Evolutionary conservation across 164 flowering plant genomes (phyloP).

Genomic region (Aristolochia contorta): DNA sequence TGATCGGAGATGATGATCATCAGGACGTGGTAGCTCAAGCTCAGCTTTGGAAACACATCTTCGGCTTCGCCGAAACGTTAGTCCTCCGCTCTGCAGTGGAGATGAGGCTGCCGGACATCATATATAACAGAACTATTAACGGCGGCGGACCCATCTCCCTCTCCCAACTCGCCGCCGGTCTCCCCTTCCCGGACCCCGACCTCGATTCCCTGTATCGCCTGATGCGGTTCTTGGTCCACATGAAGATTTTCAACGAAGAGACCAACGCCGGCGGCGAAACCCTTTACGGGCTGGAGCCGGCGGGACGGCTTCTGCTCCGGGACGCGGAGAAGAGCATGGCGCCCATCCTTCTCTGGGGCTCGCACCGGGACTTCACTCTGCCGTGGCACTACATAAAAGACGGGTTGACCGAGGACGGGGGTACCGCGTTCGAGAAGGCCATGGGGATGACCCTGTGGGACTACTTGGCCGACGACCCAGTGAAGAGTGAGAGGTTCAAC

Average conservation of each 20-base stretch:
- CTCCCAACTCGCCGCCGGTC: not conserved
- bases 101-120: conserved; percentile 3
- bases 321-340: conserved; percentile 2
- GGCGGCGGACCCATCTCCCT: conserved; percentile 1
- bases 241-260: not conserved
- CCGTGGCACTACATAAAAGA: conserved; percentile 1
- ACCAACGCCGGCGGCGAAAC: not conserved
- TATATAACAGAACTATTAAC: conserved; percentile 1
- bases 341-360: not conserved
- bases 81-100: conserved; percentile 3
- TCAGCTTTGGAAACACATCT: not conserved
- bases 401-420: not conserved
- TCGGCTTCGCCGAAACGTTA: conserved; percentile 1
- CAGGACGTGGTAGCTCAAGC: too few relatives aligned
- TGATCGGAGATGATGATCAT: too few relatives aligned
- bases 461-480: conserved; percentile 11
- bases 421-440: conserved; percentile 21
- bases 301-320: not conserved
- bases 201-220: conserved; percentile 1
- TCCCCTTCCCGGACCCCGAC: not conserved
- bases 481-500: conserved; percentile 17
- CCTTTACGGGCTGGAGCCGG: not conserved
- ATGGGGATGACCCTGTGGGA: conserved; percentile 25
- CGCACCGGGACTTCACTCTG: not conserved
- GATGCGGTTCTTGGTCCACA: conserved; percentile 8